Base-by-base conservation (phyloP, 495 filamentous ascomycete species). In the Neurospora intermedia region DNA sequence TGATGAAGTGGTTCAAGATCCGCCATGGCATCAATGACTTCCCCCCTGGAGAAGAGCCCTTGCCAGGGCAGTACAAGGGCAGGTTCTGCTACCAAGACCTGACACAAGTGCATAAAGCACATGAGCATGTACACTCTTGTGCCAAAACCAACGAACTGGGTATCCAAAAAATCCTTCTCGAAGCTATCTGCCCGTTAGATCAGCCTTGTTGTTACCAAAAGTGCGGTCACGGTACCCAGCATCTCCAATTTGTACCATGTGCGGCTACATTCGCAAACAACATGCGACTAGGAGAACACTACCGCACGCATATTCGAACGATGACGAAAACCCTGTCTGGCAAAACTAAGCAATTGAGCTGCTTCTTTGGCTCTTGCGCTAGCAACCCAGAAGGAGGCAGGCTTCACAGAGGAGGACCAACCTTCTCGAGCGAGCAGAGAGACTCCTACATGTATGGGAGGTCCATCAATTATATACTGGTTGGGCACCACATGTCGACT, bases 301-400 rank as follows among this genome's bases (percentile, higher is more conserved):
- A 45, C 6, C 43, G 16, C 0, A 45, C 6, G 0, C 43, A 45
- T n/a, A 3, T 45, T 0, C 1, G 43, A 1, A 9, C 43, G 0
- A 45, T 45, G 43, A n/a, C 16, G 0, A n/a, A 45, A 3, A 45
- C 7, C 0, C 0, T 45, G 18, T 16, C 43, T 3, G 0, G 9
- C 18, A n/a, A 0, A 4, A n/a, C 6, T 0, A n/a, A 45, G 18
- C 0, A 18, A 18, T 0, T 45, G 2, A 45, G 43, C 43, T 45
- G 18, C 4, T 45, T 45, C 0, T 45, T 45, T 0, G 43, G 43
- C 0, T 45, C 18, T n/a, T 45, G 43, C 43, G 43, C 43, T 3
- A n/a, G 6, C 0, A 9, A 45, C 0, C 43, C 18, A 0, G 16
- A n/a, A 45, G 43, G 16, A 45, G 43, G 43, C 0, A 45, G 43